Evolutionary conservation across 371 early-diverging fungal genomes (phyloP).

Genomic region (Mortierella sp.): DNA sequence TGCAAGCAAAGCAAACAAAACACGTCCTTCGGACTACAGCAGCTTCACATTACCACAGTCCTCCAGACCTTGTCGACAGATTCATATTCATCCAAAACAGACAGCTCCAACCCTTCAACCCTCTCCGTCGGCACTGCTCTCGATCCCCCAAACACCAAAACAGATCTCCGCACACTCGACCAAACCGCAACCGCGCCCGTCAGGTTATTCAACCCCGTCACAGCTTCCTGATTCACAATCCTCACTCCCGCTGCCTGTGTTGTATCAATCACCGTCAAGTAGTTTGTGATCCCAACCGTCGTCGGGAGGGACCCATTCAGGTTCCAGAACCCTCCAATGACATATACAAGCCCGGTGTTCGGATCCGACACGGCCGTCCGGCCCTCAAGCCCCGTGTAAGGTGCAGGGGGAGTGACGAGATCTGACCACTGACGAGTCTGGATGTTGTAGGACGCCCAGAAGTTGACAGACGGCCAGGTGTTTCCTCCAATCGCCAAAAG

Average conservation of each 20-base stretch:
- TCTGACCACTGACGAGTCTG: constrained; percentile 4
- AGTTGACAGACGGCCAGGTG: neutral
- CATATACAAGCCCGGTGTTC: constrained; percentile 28
- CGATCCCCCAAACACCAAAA: constrained; percentile 40
- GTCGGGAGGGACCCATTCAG: neutral
- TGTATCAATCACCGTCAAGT: constrained; percentile 29
- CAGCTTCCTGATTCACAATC: neutral
- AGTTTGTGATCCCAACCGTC: constrained; percentile 5
- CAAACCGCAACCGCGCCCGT: constrained; percentile 30
- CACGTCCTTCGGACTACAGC: neutral
- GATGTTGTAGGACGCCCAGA: constrained; percentile 24
- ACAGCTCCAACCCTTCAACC: constrained; percentile 1
- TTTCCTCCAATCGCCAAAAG: constrained; percentile 23
- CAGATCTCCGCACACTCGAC: constrained; percentile 14
- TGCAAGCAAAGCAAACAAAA: neutral
- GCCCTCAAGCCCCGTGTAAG: constrained; percentile 30
- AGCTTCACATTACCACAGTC: constrained; percentile 22
- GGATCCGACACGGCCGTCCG: constrained; percentile 38
- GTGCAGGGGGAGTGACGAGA: neutral
- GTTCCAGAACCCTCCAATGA: constrained; percentile 31
- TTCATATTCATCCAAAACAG: constrained; percentile 28
- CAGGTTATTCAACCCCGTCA: constrained; percentile 14
- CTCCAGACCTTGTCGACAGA: constrained; percentile 19
- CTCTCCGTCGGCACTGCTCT: neutral
- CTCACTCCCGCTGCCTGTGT: constrained; percentile 9